Evolutionary conservation across 2,329 filamentous ascomycete genomes (phyloP), one percentile per base, ranked within the genome.

Genomic region (Emmonsia crescens): DNA sequence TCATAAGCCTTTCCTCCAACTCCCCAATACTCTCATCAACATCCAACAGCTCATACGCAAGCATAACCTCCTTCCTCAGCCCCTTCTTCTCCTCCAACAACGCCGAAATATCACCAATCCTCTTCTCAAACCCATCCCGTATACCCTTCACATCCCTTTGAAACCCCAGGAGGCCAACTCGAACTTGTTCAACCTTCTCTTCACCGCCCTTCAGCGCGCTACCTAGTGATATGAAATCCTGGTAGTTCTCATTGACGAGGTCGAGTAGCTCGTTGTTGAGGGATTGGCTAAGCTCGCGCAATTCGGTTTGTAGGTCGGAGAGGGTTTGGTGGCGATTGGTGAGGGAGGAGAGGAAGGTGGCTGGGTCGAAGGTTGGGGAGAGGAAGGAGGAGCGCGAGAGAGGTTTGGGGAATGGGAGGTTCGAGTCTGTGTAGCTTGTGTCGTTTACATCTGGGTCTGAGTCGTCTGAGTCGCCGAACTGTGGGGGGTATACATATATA

Each of bases 241-340:
- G 88, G 73, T 99, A 97, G 75, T 99, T 96, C 59, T 88, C 84
- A 72, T 99, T 99, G 66, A 99, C 94, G 8, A 99, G 84, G 76
- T 96, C 93, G 21, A 99, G 81, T 2, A 99, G 82, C 77, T 99
- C 94, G 65, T 88, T 85, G 69, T 87, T 89, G 64, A 99, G 86
- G 24, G 87, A 82, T 67, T 89, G 84, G 67, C 87, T 89, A 59
- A 95, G 83, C 62, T 91, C 85, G 52, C 92, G 87, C 19, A 99
- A 81, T 70, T 99, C 95, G 5, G 87, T 78, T 42, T 93, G 89
- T 38, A 99, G 80, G 73, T 99, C 94, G 72, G 96, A 92, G 56
- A 99, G 89, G 0, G 93, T 96, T 74, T 99, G 94, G 74, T 99
- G 94, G 1, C 94, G 88, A 71, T 94, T 86, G 24, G 86, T 85